Evolutionary conservation across 306 rosid species (phyloP).

Genomic region (Mucuna pruriens): DNA sequence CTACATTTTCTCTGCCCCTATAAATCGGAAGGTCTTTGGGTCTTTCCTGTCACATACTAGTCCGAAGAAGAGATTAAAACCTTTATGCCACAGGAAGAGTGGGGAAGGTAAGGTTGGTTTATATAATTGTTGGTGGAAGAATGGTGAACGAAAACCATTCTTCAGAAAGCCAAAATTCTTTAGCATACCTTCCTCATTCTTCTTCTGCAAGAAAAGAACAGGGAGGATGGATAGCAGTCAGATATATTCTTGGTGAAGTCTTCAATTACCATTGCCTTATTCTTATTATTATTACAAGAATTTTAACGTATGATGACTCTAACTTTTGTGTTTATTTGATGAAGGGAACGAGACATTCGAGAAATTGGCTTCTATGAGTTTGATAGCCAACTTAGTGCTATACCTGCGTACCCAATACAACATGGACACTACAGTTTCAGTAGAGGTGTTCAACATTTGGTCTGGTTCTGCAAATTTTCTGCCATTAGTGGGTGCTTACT

Average conservation of each 20-base stretch:
- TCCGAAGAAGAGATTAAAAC: background rate
- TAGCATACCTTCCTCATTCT: conserved; percentile 24
- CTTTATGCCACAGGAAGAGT: background rate
- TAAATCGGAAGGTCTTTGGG: conserved; percentile 50
- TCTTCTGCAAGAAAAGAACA: conserved; percentile 23
- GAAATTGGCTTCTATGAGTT: conserved; percentile 75
- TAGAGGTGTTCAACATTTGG: conserved; percentile 64
- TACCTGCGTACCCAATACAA: conserved; percentile 64
- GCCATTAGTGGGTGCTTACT: conserved; percentile 60
- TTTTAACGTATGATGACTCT: background rate
- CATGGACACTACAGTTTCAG: conserved; percentile 51
- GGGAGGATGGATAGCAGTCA: conserved; percentile 64
- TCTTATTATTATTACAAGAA: background rate
- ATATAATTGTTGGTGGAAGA: background rate
- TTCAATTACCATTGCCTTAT: background rate
- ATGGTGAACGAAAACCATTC: conserved; percentile 28
- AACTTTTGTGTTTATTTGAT: background rate
- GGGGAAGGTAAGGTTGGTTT: background rate
- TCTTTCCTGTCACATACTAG: conserved; percentile 7
- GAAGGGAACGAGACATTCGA: conserved; percentile 74
- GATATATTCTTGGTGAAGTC: conserved; percentile 53
- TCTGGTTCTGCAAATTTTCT: conserved; percentile 60
- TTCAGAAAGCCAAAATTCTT: conserved; percentile 29
- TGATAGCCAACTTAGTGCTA: conserved; percentile 58
- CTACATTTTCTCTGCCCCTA: background rate